Evolutionary conservation across 768 basidiomycete genomes (phyloP).

Genomic region (Trametes cinnabarina): DNA sequence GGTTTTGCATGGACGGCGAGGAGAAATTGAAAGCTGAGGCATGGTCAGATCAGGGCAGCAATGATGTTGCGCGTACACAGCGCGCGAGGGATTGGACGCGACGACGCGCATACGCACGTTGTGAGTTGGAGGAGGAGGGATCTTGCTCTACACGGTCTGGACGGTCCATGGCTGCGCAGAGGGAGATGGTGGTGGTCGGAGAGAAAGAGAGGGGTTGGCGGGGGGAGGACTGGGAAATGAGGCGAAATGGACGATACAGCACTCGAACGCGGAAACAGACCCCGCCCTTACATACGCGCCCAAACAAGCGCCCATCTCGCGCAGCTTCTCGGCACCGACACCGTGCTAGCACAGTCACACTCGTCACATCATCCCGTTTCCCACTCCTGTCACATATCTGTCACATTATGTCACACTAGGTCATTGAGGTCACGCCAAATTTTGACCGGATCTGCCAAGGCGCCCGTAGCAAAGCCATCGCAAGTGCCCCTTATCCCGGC

Average conservation of each 20-base stretch:
- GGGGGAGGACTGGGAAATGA: constrained; percentile 4
- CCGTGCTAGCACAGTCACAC: constrained; percentile 10
- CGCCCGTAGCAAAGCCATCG: background rate
- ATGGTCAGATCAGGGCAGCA: constrained; percentile 27
- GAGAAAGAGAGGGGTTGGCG: constrained; percentile 1
- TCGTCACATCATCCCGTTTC: background rate
- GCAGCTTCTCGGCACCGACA: constrained; percentile 19
- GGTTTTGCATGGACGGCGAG: constrained; percentile 69
- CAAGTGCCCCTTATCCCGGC: background rate
- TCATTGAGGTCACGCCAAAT: background rate
- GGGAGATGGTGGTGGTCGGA: constrained; percentile 5
- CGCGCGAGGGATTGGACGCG: background rate
- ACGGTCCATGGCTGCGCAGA: constrained; percentile 16
- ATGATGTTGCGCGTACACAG: constrained; percentile 4
- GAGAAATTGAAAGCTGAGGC: constrained; percentile 58
- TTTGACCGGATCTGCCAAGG: background rate
- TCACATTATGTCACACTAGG: background rate
- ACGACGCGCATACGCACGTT: constrained; percentile 13
- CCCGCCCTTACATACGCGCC: constrained; percentile 17
- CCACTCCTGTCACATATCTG: no score
- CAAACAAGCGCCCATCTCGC: constrained; percentile 13
- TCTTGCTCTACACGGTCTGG: constrained; percentile 10
- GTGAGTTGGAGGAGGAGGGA: constrained; percentile 10
- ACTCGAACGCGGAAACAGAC: constrained; percentile 14
- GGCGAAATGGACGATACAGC: constrained; percentile 16